A percentile compares a stretch with the other conserved stretches of the same genome.
phyloP scores from a whole-genome alignment of 306 rosid genomes.

The Glycyrrhiza uralensis region DNA sequence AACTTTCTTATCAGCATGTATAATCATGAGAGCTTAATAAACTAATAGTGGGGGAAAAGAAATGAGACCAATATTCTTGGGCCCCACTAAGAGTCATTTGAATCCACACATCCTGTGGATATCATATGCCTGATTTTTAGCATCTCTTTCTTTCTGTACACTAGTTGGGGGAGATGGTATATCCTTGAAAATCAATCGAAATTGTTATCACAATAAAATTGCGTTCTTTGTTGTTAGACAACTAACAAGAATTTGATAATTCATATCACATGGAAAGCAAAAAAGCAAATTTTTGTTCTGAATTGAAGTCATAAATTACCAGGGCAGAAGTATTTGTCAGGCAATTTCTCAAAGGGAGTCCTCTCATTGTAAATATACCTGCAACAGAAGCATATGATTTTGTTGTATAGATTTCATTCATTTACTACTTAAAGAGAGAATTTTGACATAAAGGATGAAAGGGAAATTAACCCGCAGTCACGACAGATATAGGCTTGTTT shows the following conservation, averaged over 20 bases:
- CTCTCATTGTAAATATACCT: conserved; percentile 85
- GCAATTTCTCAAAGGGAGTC: conserved; percentile 73
- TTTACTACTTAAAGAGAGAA: background rate
- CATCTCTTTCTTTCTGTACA: background rate
- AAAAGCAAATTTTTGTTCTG: background rate
- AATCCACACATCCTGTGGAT: background rate
- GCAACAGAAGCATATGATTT: conserved; percentile 25
- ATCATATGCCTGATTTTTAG: background rate
- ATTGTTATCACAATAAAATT: background rate
- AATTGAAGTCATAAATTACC: conserved; percentile 40
- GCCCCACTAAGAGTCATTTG: background rate
- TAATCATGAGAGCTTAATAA: background rate
- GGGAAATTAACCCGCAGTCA: conserved; percentile 81
- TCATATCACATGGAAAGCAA: background rate
- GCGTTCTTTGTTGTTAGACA: background rate
- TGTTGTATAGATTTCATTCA: background rate
- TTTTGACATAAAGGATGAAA: background rate
- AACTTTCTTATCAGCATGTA: background rate
- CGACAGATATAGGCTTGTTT: conserved; percentile 90
- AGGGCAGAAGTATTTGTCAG: conserved; percentile 79
- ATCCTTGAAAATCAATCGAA: background rate
- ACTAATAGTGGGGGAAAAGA: background rate
- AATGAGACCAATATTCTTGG: background rate
- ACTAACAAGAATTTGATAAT: background rate
- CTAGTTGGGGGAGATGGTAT: background rate